Evolutionary conservation across 805 yeast genomes (phyloP), one percentile per base, ranked within the genome.

Genomic region (Nakazawaea peltata): DNA sequence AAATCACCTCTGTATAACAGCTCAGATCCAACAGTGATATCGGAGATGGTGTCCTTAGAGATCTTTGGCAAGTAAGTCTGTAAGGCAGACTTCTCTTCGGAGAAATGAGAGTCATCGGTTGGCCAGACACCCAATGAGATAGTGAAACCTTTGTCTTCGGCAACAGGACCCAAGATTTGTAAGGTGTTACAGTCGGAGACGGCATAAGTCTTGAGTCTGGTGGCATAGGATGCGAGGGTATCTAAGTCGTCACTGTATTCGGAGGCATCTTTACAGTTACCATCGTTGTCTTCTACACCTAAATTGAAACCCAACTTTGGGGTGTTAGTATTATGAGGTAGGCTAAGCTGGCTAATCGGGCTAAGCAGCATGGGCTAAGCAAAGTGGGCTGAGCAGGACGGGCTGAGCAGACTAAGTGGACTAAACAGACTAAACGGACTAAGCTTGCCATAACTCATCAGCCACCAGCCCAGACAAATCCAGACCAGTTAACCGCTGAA

Each of bases 111-210:
- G 35, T 77, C 85, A 53, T 86, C 95, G 36, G 71, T 85, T 58
- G 97, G 97, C 97, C 97, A 90, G 48, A 90, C 71, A 57, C 97
- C 97, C 29, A 85, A 65, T 57, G 85, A 74, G 30, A 83, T 57
- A 49, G 75, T 69, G 71, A 87, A 82, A 40, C 87, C 85, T 45
- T 77, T 78, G 39, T 65, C 63, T 53, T 80, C 88, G 36, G 84
- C 86, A 42, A 85, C 95, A 31, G 96, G 95, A 38, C 87, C 95
- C 45, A 90, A 65, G 51, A 67, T 67, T 63, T 81, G 74, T 53
- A 90, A 69, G 40, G 96, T 83, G 71, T 87, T 79, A 71, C 97
- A 90, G 61, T 85, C 94, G n/a, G 94, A 79, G 32, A 82, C 87
- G 21, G 97, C 92, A 57, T 86, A 90, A 26, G 90, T 82, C 61